Evolutionary conservation across 768 basidiomycete species (phyloP).

Genomic region (Tylopilus subfusipes): DNA sequence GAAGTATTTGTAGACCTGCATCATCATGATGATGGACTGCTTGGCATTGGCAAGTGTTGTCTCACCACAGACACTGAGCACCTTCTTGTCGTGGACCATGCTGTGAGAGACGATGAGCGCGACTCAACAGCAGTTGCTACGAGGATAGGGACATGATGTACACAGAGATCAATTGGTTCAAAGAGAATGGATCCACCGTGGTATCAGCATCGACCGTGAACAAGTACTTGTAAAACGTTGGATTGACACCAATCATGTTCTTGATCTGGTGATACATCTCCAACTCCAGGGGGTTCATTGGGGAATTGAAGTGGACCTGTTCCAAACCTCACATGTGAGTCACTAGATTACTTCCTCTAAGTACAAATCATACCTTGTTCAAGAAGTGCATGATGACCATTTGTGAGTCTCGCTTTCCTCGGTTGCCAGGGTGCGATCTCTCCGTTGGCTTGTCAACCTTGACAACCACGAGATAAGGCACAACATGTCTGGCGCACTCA

Average conservation of each 20-base stretch:
- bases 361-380: constrained; percentile 69
- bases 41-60: constrained; percentile 91
- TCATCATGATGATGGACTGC: constrained; percentile 94
- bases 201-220: constrained; percentile 96
- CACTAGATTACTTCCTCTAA: neutral
- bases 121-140: neutral
- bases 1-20: constrained; percentile 99
- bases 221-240: constrained; percentile 95
- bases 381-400: constrained; percentile 96
- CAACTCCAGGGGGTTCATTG: constrained; percentile 95
- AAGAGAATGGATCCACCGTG: constrained; percentile 79
- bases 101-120: constrained; percentile 37
- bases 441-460: constrained; percentile 97
- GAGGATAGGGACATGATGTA: constrained; percentile 41
- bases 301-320: constrained; percentile 92
- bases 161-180: constrained; percentile 92
- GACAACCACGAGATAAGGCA: constrained; percentile 88
- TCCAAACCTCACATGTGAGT: neutral
- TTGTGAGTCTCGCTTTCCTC: constrained; percentile 98
- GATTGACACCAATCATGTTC: constrained; percentile 99
- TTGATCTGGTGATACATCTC: constrained; percentile 99
- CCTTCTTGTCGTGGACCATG: constrained; percentile 95
- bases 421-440: constrained; percentile 88
- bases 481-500: constrained; percentile 90
- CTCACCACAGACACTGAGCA: constrained; percentile 94